Conservation (phyloP, 768 basidiomycete genomes). For the Podaxis sp. region DNA sequence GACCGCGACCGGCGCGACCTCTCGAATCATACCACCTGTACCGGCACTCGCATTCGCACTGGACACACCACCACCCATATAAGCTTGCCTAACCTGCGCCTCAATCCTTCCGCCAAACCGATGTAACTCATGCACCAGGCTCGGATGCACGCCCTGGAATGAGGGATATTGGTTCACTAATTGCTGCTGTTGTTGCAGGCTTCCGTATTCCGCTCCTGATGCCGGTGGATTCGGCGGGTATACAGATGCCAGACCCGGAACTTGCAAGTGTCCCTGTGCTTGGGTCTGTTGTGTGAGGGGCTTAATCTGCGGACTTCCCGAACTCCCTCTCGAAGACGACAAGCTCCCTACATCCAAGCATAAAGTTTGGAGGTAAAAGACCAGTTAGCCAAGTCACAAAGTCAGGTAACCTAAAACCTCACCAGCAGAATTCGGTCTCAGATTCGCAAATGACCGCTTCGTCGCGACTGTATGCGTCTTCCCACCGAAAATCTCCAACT, state of each 20-base stretch:
- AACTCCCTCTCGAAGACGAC: not conserved
- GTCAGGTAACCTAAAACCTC: not conserved
- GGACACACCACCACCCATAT: slow-evolving; percentile 15
- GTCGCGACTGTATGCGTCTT: slow-evolving; percentile 49
- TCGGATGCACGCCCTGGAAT: slow-evolving; percentile 40
- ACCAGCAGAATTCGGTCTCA: not conserved
- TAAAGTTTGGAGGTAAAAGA: not conserved
- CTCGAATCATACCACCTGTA: slow-evolving; percentile 23
- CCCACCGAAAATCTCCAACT: slow-evolving; percentile 74
- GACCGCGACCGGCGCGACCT: slow-evolving; percentile 12
- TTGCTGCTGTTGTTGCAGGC: not conserved
- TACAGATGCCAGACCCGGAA: not conserved
- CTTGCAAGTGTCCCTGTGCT: not conserved
- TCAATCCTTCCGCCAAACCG: slow-evolving; percentile 53
- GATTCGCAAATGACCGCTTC: too few species aligned
- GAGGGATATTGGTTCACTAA: not conserved
- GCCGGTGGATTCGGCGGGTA: not conserved
- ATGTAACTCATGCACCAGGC: slow-evolving; percentile 49
- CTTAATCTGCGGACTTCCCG: not conserved
- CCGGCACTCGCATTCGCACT: slow-evolving; percentile 20
- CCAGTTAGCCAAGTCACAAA: not conserved
- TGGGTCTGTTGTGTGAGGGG: not conserved
- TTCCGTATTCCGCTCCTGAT: not conserved
- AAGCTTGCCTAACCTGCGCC: slow-evolving; percentile 45
- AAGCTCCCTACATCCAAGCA: not conserved